Evolutionary conservation across 1,139 yeast genomes (phyloP), one percentile per base, ranked within the genome.

Genomic region (Magnusiomyces suaveolens): DNA sequence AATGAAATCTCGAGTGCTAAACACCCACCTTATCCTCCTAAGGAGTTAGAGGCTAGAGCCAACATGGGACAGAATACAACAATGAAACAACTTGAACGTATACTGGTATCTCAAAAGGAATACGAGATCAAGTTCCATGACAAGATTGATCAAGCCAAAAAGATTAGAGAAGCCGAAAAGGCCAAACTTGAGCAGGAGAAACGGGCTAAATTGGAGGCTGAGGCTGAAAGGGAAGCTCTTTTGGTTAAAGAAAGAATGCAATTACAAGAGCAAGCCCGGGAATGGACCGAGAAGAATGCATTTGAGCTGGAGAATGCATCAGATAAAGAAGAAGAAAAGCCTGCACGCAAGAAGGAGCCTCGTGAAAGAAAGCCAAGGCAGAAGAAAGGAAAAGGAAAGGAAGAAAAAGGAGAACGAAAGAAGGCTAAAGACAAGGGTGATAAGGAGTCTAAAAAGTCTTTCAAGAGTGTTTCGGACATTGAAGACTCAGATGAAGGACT

Each of bases 41-140:
- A 81, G 24, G 97, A 90, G 59, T 75, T 94, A 62, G 84, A 82
- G 64, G 84, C 88, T 58, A 83, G 97, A 71, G 94, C 94, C 20
- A 80, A 80, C 60, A 80, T 88, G 77, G 97, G 96, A 64, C 77
- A 82, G 46, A 81, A 82, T 56, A 86, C 96, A 0, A 76, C 90
- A 65, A 75, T 80, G 59, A 81, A 79, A 57, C 84, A 90, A 65
- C 76, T 92, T 58, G 85, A 79, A 61, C 78, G 83, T 56, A 82
- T 84, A 33, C 73, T 85, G 53, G 81, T 77, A 29, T 94, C 87
- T 61, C 96, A 95, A 62, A 76, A 77, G 60, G 84, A 78, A 55
- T 83, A 77, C 66, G 89, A 87, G 59, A 69, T 70, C 36, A 77
- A 78, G 56, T 75, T 81, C 54, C 78, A 78, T 56, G 75, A 75